A percentile compares a stretch with the other conserved stretches of the same genome.
These are phyloP conservation scores for Fusarium stilboides DNA, from an alignment of 2,329 filamentous ascomycete species.

Conservation along the genomic window DNA sequence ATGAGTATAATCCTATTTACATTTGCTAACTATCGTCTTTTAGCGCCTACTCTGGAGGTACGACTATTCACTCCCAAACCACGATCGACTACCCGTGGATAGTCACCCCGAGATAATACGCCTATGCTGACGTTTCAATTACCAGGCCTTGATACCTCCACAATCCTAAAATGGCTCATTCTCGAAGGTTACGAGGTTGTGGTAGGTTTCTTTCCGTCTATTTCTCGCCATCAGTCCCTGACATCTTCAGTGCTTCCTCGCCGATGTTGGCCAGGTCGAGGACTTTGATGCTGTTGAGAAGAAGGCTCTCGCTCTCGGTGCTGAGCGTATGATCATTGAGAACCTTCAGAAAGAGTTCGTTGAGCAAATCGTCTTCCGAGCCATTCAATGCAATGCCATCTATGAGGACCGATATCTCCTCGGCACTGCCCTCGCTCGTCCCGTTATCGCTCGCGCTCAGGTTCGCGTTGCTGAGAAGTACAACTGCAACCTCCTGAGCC, in stretches of 20 bases:
- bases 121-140: neutral
- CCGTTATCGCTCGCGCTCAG: slow-evolving; percentile 73
- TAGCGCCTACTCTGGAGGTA: slow-evolving; percentile 39
- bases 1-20: neutral
- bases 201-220: neutral
- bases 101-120: neutral
- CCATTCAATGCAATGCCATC: slow-evolving; percentile 71
- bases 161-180: slow-evolving; percentile 58
- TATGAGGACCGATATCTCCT: slow-evolving; percentile 58
- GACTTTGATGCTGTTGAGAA: slow-evolving; percentile 78
- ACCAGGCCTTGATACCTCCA: slow-evolving; percentile 60
- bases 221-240: neutral
- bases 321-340: slow-evolving; percentile 63
- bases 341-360: slow-evolving; percentile 81
- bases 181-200: slow-evolving; percentile 49
- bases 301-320: slow-evolving; percentile 69
- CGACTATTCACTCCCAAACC: neutral
- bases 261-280: slow-evolving; percentile 78
- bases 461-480: slow-evolving; percentile 55
- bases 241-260: slow-evolving; percentile 61
- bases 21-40: slow-evolving; percentile 5
- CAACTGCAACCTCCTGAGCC: slow-evolving; percentile 59
- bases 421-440: slow-evolving; percentile 73
- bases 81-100: neutral
- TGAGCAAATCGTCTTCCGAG: slow-evolving; percentile 82